Evolutionary conservation across 805 yeast genomes (phyloP).

Genomic region (Ogataea dorogensis): DNA sequence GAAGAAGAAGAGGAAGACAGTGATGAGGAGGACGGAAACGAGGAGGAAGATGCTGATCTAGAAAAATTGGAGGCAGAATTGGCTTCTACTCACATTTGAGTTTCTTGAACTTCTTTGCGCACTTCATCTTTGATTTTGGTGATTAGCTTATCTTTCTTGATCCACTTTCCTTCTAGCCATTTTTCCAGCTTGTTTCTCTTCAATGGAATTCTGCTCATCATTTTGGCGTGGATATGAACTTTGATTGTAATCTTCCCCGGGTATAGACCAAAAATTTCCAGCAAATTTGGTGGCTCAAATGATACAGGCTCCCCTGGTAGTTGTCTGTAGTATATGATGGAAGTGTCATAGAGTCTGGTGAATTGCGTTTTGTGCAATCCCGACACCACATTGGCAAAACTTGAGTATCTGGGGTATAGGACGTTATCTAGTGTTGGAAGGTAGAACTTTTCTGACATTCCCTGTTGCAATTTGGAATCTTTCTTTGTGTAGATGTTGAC

Average conservation of each 20-base stretch:
- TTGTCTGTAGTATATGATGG: constrained; percentile 43
- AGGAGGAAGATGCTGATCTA: constrained; percentile 40
- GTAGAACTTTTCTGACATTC: constrained; percentile 53
- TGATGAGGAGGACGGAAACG: constrained; percentile 50
- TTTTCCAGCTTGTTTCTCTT: constrained; percentile 59
- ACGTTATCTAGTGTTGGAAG: constrained; percentile 60
- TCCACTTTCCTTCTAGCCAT: constrained; percentile 78
- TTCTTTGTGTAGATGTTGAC: constrained; percentile 65
- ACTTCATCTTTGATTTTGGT: constrained; percentile 36
- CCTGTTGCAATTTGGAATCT: constrained; percentile 47
- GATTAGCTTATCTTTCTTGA: constrained; percentile 58
- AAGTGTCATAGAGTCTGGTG: constrained; percentile 52
- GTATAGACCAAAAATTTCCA: constrained; percentile 37
- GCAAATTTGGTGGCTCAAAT: constrained; percentile 37
- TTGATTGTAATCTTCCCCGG: constrained; percentile 35
- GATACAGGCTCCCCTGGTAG: constrained; percentile 15
- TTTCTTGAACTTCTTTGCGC: constrained; percentile 4
- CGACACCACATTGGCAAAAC: constrained; percentile 49
- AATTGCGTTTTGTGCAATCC: constrained; percentile 41
- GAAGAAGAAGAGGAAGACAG: constrained; percentile 67
- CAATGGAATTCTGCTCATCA: constrained; percentile 47
- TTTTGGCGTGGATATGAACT: constrained; percentile 47
- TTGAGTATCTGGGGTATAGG: constrained; percentile 75
- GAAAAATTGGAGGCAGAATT: constrained; percentile 53
- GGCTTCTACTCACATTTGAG: constrained; percentile 35